phyloP scores from a whole-genome alignment of 208 protist genomes.

The Leishmania amazonensis region DNA sequence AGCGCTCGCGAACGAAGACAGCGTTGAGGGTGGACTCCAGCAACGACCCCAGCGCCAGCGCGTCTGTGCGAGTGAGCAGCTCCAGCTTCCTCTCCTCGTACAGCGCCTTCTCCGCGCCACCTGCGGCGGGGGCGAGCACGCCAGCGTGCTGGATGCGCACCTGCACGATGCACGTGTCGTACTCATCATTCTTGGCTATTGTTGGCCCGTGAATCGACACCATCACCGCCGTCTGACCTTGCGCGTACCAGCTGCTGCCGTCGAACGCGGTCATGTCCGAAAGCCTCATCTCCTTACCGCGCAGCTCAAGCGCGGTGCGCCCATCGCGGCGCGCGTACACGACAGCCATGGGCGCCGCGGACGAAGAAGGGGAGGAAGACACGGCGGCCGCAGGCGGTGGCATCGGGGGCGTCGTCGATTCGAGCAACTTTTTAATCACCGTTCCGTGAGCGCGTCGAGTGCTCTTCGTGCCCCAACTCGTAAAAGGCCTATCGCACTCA shows the following conservation, averaged over 20 bases:
- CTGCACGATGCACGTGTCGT: conserved; percentile 41
- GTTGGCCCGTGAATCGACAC: conserved; percentile 77
- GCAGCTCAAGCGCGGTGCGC: conserved; percentile 65
- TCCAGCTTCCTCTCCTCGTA: conserved; percentile 44
- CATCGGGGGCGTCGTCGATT: neutral
- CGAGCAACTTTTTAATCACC: neutral
- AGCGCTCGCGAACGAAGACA: conserved; percentile 57
- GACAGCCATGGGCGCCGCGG: neutral
- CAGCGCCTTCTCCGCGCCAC: conserved; percentile 52
- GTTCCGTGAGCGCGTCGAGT: neutral
- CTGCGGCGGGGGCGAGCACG: conserved; percentile 38
- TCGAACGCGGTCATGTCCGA: conserved; percentile 72
- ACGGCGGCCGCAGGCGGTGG: neutral
- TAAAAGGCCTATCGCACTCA: neutral
- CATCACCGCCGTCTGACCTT: conserved; percentile 69
- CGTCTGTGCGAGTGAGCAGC: conserved; percentile 38
- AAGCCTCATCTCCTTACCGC: conserved; percentile 60
- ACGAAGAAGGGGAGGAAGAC: neutral
- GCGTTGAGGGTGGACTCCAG: conserved; percentile 47
- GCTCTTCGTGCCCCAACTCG: neutral
- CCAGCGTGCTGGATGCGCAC: conserved; percentile 34
- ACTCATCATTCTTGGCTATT: conserved; percentile 42
- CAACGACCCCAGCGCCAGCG: conserved; percentile 44
- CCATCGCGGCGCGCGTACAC: conserved; percentile 55
- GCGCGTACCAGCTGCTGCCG: conserved; percentile 76